Evolutionary conservation across 306 rosid genomes (phyloP), one percentile per base, ranked within the genome.

Genomic region (Carpinus viminea): DNA sequence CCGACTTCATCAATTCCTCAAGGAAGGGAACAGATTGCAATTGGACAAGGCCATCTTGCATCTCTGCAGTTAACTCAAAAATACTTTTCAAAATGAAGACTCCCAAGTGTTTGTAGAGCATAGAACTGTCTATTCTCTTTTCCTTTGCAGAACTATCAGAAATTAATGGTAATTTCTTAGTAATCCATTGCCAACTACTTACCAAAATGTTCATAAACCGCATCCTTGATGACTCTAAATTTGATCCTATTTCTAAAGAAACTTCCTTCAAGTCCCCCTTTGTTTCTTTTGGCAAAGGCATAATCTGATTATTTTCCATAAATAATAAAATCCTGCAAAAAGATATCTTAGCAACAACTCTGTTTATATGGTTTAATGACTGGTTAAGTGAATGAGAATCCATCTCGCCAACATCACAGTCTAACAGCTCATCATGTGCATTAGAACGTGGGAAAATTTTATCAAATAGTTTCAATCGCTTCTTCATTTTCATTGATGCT

Each of bases 161-260:
- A 70, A 77, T 76, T 74, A 69, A 78, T 36, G 92, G 74, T 72
- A 88, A 83, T 57, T 85, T 92, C 83, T 81, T 73, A 62, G 88
- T 90, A 83, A 89, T 71, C 38, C 71, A 83, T 78, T 89, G 90
- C 98, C 98, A 92, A 76, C 84, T 84, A 74, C 82, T 84, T 73
- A 86, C 95, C 88, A 94, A 82, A 76, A 84, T 76, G 65, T 82
- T 87, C 38, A 91, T 36, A 80, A 85, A 91, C 76, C 41, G 87
- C 59, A 87, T 75, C 73, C 88, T 81, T 50, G 87, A 92, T 59
- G 78, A 71, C 69, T 83, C 86, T 74, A 70, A 57, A 81, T 66
- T 80, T 52, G 76, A 78, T 77, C 18, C 81, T 76, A 73, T 82
- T 78, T 78, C 87, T 75, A 48, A 62, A 73, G 77, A 12, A 83